Conservation (phyloP, 2,329 filamentous ascomycete genomes). For the Arthrobotrys iridis region DNA sequence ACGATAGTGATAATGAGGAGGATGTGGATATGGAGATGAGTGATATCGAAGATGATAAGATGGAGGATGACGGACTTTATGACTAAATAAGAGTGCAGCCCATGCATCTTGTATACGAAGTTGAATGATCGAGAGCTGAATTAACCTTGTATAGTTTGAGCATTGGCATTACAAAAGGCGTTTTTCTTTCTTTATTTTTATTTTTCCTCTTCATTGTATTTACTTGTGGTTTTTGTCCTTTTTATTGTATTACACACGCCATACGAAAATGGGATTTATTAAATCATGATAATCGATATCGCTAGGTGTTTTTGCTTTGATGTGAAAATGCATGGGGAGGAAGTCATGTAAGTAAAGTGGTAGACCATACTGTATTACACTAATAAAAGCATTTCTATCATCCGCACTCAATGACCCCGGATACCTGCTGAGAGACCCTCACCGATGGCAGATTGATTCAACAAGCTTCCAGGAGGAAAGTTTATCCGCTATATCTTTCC, state of each 20-base stretch:
- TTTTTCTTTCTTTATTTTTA: no score
- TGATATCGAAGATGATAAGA: slow-evolving; percentile 74
- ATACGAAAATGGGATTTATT: no score
- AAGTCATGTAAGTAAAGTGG: no score
- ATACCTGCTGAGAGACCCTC: no score
- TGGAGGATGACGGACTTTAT: slow-evolving; percentile 70
- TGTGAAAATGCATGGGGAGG: neutral
- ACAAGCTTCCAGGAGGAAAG: no score
- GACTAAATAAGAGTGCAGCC: slow-evolving; percentile 63
- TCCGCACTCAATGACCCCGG: no score
- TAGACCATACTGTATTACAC: no score
- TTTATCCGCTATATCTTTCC: no score
- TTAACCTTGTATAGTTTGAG: neutral
- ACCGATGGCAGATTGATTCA: no score
- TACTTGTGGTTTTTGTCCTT: neutral
- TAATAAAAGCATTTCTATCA: no score
- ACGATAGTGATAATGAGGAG: slow-evolving; percentile 71
- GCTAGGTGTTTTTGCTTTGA: neutral
- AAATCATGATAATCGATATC: no score
- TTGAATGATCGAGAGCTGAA: neutral
- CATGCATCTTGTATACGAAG: neutral
- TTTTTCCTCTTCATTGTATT: slow-evolving; percentile 17
- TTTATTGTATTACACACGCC: slow-evolving; percentile 10
- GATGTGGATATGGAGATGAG: slow-evolving; percentile 76
- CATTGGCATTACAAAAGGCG: slow-evolving; percentile 14